Evolutionary conservation across 2,329 filamentous ascomycete genomes (phyloP).

Genomic region (Venturia oleaginea): DNA sequence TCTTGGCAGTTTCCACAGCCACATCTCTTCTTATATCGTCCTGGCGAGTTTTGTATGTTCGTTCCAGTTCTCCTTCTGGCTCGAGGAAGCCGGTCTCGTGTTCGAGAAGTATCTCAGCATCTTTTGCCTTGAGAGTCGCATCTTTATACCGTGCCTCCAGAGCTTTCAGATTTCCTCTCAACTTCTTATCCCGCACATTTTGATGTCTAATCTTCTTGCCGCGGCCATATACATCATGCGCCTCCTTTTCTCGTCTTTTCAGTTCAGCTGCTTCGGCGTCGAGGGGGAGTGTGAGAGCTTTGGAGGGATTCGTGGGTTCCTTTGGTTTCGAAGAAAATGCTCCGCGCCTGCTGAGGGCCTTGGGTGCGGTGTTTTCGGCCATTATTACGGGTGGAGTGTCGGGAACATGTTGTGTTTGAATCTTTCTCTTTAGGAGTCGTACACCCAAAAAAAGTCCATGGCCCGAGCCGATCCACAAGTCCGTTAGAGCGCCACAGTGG

Average conservation of each 20-base stretch:
- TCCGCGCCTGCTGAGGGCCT: background rate
- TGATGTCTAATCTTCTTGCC: constrained; percentile 66
- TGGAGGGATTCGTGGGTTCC: background rate
- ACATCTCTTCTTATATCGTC: constrained; percentile 71
- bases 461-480: no score
- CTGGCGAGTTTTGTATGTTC: constrained; percentile 87
- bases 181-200: constrained; percentile 77
- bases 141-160: constrained; percentile 77
- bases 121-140: constrained; percentile 76
- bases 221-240: constrained; percentile 60
- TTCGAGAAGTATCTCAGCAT: constrained; percentile 90
- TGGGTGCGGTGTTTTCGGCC: background rate
- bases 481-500: background rate
- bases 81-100: constrained; percentile 80
- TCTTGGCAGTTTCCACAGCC: constrained; percentile 76
- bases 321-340: background rate
- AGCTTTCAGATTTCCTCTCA: constrained; percentile 67
- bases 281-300: background rate
- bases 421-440: background rate
- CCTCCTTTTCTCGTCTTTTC: constrained; percentile 7
- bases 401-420: background rate
- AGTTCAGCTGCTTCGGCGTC: constrained; percentile 9
- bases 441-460: no score
- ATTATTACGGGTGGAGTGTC: background rate
- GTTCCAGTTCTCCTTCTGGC: constrained; percentile 77